phyloP scores from a whole-genome alignment of 257 asterid genomes.

The Anisodus acutangulus region DNA sequence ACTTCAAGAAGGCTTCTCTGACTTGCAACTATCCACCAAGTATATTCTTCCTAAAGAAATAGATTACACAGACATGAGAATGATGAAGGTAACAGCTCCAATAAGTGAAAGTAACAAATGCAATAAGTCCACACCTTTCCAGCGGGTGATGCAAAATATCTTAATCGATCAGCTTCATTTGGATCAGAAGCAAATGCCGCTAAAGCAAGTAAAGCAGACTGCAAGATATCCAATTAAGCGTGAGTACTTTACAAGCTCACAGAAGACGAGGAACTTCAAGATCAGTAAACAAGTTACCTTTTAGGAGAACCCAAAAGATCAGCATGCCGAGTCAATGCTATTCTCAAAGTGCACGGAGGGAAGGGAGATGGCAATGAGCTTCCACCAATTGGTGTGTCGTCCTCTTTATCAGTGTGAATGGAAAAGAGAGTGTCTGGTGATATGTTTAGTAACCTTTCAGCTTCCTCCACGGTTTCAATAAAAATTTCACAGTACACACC shows the following conservation, averaged over 20 bases:
- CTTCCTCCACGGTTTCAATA: constrained; percentile 86
- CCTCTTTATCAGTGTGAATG: constrained; percentile 75
- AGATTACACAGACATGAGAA: constrained; percentile 32
- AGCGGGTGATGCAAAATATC: constrained; percentile 84
- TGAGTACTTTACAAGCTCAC: constrained; percentile 24
- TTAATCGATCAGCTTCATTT: constrained; percentile 80
- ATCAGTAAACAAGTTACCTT: constrained; percentile 49
- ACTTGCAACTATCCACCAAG: constrained; percentile 73
- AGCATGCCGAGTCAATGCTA: constrained; percentile 82
- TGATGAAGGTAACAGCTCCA: not conserved
- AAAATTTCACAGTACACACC: constrained; percentile 92
- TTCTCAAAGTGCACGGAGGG: constrained; percentile 91
- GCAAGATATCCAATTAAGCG: constrained; percentile 34
- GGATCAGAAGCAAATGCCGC: constrained; percentile 87
- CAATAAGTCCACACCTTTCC: constrained; percentile 75
- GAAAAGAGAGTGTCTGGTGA: constrained; percentile 85
- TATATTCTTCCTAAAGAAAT: constrained; percentile 79
- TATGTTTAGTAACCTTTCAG: constrained; percentile 70
- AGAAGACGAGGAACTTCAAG: not conserved
- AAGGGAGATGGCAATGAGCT: constrained; percentile 77
- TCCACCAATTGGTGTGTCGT: constrained; percentile 73
- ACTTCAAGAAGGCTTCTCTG: constrained; percentile 96
- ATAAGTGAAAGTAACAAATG: not conserved
- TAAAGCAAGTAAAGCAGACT: constrained; percentile 79
- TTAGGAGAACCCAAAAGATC: constrained; percentile 90